Conservation (phyloP, 164 flowering plant species). For the Aristolochia fimbriata region DNA sequence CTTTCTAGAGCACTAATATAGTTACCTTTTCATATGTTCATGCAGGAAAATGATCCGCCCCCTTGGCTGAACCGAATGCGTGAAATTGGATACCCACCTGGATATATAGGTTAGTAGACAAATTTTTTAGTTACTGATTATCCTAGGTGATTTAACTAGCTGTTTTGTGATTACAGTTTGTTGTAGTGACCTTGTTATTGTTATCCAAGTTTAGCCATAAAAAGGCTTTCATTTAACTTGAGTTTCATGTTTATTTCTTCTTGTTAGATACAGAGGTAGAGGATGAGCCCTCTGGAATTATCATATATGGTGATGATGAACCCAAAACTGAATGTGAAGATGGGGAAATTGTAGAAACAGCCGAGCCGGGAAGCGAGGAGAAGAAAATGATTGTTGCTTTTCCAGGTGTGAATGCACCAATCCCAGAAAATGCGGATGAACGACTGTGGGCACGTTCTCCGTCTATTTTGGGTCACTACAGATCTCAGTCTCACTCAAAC, state of each 20-base stretch:
- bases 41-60: slow-evolving; percentile 97
- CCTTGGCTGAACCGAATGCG: slow-evolving; percentile 98
- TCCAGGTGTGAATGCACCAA: slow-evolving; percentile 90
- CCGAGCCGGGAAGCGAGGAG: slow-evolving; percentile 18
- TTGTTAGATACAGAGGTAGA: slow-evolving; percentile 37
- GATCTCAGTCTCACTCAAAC: slow-evolving; percentile 26
- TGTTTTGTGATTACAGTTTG: not conserved
- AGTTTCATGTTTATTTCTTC: not conserved
- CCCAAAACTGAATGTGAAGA: slow-evolving; percentile 46
- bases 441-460: slow-evolving; percentile 44
- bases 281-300: slow-evolving; percentile 78
- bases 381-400: slow-evolving; percentile 66
- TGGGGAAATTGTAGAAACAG: slow-evolving; percentile 55
- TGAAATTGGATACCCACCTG: slow-evolving; percentile 93
- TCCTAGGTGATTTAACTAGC: not conserved
- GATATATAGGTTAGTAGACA: slow-evolving; percentile 62
- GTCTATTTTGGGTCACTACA: slow-evolving; percentile 17
- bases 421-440: slow-evolving; percentile 80
- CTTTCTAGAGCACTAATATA: not conserved
- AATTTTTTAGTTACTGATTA: slow-evolving; percentile 7
- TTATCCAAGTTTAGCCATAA: not conserved
- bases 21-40: not conserved
- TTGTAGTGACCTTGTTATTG: not conserved
- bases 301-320: slow-evolving; percentile 59
- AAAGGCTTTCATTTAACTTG: not conserved